phyloP scores from a whole-genome alignment of 1,284 basidiomycete species.

The Dichomitus squalens region DNA sequence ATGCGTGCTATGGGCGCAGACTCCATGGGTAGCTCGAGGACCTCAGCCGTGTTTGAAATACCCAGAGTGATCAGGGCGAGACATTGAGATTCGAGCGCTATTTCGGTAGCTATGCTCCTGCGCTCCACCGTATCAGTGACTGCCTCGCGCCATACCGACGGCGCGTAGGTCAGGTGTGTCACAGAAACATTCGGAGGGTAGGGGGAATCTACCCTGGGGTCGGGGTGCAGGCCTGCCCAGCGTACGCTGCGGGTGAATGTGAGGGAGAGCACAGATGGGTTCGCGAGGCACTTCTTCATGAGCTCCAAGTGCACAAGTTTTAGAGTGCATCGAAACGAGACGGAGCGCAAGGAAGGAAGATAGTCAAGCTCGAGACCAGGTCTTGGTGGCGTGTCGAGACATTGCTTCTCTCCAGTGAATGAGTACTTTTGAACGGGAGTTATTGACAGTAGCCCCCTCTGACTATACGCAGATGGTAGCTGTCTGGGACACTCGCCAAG shows the following conservation, averaged over 20 bases:
- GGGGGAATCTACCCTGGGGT: conserved; percentile 9
- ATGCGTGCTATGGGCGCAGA: conserved; percentile 7
- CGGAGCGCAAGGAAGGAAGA: conserved; percentile 2
- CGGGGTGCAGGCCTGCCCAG: conserved; percentile 2
- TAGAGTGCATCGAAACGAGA: conserved; percentile 5
- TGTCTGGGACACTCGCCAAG: too few relatives aligned
- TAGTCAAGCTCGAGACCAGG: conserved; percentile 1
- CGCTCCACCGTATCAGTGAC: not conserved
- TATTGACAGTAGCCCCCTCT: too few relatives aligned
- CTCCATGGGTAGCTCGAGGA: conserved; percentile 2
- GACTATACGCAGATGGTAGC: too few relatives aligned
- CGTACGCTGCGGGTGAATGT: not conserved
- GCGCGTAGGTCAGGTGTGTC: not conserved
- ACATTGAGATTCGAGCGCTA: conserved; percentile 6
- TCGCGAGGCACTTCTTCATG: conserved; percentile 7
- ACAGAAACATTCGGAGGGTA: conserved; percentile 5
- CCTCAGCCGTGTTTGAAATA: conserved; percentile 1
- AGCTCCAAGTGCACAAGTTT: conserved; percentile 2
- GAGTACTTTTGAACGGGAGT: too few relatives aligned
- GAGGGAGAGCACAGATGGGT: not conserved
- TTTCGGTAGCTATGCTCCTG: conserved; percentile 2
- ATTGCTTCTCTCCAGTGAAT: too few relatives aligned
- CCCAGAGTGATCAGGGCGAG: conserved; percentile 6
- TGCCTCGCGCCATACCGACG: conserved; percentile 3
- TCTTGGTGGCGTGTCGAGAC: not conserved